These are phyloP conservation scores for Macaranga tanarius DNA, from an alignment of 441 rosid species.

Conservation along the genomic window DNA sequence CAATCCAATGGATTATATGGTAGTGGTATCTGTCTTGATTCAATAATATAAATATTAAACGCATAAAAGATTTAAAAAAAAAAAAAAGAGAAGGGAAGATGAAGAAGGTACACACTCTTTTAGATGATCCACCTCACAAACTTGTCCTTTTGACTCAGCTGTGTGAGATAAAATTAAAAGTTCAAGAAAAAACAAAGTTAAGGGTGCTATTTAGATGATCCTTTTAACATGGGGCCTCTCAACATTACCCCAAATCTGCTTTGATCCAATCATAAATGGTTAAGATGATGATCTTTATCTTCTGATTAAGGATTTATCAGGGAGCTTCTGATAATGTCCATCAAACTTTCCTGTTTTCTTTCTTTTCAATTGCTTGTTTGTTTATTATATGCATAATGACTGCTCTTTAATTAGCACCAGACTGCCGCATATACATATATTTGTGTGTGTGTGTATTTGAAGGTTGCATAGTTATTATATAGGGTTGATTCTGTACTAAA, in stretches of 20 bases:
- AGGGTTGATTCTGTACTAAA: background rate
- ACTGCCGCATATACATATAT: too few species aligned
- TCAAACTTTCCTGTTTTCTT: background rate
- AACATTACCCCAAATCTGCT: slow-evolving; percentile 22
- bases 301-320: slow-evolving; percentile 17
- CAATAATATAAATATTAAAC: too few species aligned
- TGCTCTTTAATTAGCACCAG: too few species aligned
- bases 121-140: slow-evolving; percentile 30
- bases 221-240: slow-evolving; percentile 26
- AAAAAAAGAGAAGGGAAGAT: slow-evolving; percentile 4
- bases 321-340: slow-evolving; percentile 2
- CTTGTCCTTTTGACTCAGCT: slow-evolving; percentile 48
- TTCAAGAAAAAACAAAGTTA: background rate
- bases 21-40: slow-evolving; percentile 14
- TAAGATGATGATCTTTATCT: slow-evolving; percentile 23
- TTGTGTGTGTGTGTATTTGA: too few species aligned
- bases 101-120: slow-evolving; percentile 1
- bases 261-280: slow-evolving; percentile 22
- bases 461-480: background rate
- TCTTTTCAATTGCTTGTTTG: too few species aligned
- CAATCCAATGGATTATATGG: background rate
- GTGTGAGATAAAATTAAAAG: slow-evolving; percentile 16
- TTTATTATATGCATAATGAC: too few species aligned
- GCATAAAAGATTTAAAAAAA: background rate
- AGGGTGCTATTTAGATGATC: background rate